Evolutionary conservation across 805 yeast species (phyloP), one percentile per base, ranked within the genome.

Genomic region (Zygosaccharomyces siamensis): DNA sequence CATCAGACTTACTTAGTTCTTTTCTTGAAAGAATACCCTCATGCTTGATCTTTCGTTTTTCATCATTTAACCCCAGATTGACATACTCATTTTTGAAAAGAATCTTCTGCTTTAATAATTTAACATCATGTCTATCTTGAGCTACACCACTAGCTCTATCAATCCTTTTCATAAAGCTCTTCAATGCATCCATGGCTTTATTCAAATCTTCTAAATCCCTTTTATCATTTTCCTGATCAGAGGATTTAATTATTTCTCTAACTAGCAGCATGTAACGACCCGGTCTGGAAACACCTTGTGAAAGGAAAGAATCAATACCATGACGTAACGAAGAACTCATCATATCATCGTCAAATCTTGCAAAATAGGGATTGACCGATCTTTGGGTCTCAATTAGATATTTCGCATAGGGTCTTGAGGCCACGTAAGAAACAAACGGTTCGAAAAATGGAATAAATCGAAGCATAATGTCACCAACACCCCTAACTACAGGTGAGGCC

Each of bases 371-470:
- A 67, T 93, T 93, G 27, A 86, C 86, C 44, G 89, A 83, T 66
- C 89, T 87, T 64, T 92, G 98, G 42, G 97, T 77, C 69, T 93
- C 98, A 67, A 89, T 88, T 66, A 92, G 96, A 66, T 89, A 89
- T 66, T 89, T 89, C 5, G 97, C 98, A 71, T 89, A 89, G 43
- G 92, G 88, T 65, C 93, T 92, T 47, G 92, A 89, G 12, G 97
- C 97, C 50, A 96, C 95, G 66, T 93, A 93, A 39, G 84, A 79
- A 36, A 93, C 84, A 68, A 92, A 93, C 3, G 98, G 96, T 54
- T 90, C 96, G 66, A 93, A 90, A 49, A 79, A 79, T 5, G 93
- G 89, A 24, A 89, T 88, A 61, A 76, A 85, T 57, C 89, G 93
- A 48, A 90, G 68, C 51, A 93, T 81, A 1, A 93, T 78, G 65